Evolutionary conservation across 2,329 filamentous ascomycete genomes (phyloP), one percentile per base, ranked within the genome.

Genomic region (Pseudopyrenochaeta lycopersici): DNA sequence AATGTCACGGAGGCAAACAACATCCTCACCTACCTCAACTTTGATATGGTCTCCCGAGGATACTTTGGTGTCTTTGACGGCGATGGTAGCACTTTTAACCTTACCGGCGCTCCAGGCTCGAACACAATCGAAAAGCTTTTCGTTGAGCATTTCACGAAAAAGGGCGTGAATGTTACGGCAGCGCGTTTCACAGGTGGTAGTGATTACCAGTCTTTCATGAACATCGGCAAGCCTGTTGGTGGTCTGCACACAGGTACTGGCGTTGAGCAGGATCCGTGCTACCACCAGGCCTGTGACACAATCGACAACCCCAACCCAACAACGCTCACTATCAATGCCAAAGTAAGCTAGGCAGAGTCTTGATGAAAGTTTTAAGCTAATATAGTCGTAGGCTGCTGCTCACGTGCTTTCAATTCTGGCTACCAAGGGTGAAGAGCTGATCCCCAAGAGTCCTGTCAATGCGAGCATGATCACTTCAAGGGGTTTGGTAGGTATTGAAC

Each of bases 1-100:
- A 68, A 73, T 30, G 49, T 59, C 3, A 60, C 66, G 1, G 71
- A 73, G 41, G 66, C 67, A 6, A 67, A 68, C 60, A 75, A 74
- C 53, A 75, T 78, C 46, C 68, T 76, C 11, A 66, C 75, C 1
- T 77, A 78, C 54, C 70, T 78, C 7, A 77, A 78, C 69, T 78
- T 78, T 62, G 76, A 78, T 61, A 78, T 78, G 76, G 72, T 77
- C 0, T 72, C 70, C 18, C 69, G 72, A 32, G 75, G 71, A 9
- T 72, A 76, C 60, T 74, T 73, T 54, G 73, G 71, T 11, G 72
- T 77, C 36, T 77, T 77, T 43, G 74, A 77, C 44, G 75, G 75
- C 10, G 73, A 77, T 45, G 75, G 75, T 11, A 70, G 64, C 48
- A 66, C 64, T 1, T 70, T 68, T 52, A 72, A 73, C 41, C 64